Percentiles rank a stretch among this genome's conserved stretches.
Evolutionary conservation across 208 protist genomes (phyloP).

Genomic region (Acanthamoeba lugdunensis): DNA sequence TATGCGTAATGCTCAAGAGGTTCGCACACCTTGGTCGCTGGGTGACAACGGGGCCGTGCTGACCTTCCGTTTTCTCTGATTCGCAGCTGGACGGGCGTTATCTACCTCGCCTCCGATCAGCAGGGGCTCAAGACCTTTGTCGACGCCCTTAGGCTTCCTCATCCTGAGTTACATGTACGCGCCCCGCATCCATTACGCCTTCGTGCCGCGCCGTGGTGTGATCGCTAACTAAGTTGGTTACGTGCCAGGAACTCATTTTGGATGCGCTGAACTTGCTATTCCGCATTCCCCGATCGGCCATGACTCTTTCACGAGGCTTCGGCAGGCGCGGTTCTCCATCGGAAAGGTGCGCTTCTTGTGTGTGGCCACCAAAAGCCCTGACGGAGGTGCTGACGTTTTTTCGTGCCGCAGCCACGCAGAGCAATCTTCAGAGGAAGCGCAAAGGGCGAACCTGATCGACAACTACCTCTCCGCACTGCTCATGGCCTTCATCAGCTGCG

Average conservation of each 20-base stretch:
- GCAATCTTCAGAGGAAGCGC: neutral
- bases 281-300: constrained; percentile 72
- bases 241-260: constrained; percentile 52
- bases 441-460: constrained; percentile 61
- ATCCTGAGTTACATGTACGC: constrained; percentile 77
- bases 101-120: constrained; percentile 74
- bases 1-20: constrained; percentile 39
- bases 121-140: constrained; percentile 78
- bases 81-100: constrained; percentile 48
- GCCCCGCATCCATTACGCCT: neutral
- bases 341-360: neutral
- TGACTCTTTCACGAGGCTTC: constrained; percentile 40
- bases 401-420: neutral
- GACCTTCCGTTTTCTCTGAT: neutral
- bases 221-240: neutral
- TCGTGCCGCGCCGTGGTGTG: neutral
- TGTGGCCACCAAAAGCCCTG: constrained; percentile 23
- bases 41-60: neutral
- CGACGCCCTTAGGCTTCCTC: constrained; percentile 77
- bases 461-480: constrained; percentile 78
- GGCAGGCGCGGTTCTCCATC: constrained; percentile 31
- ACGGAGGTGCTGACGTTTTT: neutral
- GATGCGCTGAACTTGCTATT: constrained; percentile 81
- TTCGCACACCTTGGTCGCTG: neutral
- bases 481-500: constrained; percentile 78